Percentiles rank a stretch among this genome's conserved stretches.
Evolutionary conservation across 306 rosid genomes (phyloP).

Genomic region (cucumber (Cucumis sativus)): Cucumber_9930_V3 NC_026655.2:4372001-4372500

Average conservation of each 20-base stretch:
- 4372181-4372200: conserved; percentile 54
- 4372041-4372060: conserved; percentile 64
- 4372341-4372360: conserved; percentile 23
- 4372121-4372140: not conserved
- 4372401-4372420: not conserved
- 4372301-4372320: conserved; percentile 35
- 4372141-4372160: not conserved
- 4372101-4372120: conserved; percentile 38
- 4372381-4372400: conserved; percentile 22
- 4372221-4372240: conserved; percentile 46
- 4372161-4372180: too few relatives aligned
- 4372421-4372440: not conserved
- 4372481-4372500: not conserved
- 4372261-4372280: conserved; percentile 52
- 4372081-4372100: conserved; percentile 72
- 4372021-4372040: conserved; percentile 61
- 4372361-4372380: conserved; percentile 11
- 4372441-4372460: conserved; percentile 10
- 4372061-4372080: conserved; percentile 68
- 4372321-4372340: conserved; percentile 21
- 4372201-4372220: conserved; percentile 94
- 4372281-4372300: conserved; percentile 29
- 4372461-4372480: conserved; percentile 11
- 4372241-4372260: conserved; percentile 50
- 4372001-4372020: conserved; percentile 47